Evolutionary conservation across 1,284 basidiomycete genomes (phyloP), one percentile per base, ranked within the genome.

Genomic region (Rhodotorula sp.): DNA sequence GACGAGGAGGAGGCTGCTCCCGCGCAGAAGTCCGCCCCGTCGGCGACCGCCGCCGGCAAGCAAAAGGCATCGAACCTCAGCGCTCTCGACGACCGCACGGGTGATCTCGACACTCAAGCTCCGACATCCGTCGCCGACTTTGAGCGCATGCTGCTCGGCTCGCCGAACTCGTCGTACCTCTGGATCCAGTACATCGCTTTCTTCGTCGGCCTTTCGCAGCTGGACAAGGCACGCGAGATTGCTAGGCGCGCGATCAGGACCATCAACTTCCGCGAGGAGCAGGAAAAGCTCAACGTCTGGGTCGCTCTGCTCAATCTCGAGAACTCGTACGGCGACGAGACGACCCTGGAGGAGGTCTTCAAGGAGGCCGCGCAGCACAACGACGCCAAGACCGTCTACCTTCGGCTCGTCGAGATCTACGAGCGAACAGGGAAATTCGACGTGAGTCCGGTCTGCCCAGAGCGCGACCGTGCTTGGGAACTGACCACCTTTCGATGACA

Each of bases 161-260:
- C 95, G 0, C 97, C 97, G 6, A 94, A 97, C 81, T 97, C 93
- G 20, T 99, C 97, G 0, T 97, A 90, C 83, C 86, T 99, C 56
- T 99, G 97, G 97, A 91, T 99, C 73, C 96, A 97, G 81, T 99
- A 96, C 82, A 98, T 99, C 93, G 96, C 95, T 8, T 97, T 98
- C 87, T 92, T 96, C 76, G 85, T 99, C 7, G 93, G 95, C 77
- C 87, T 99, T 21, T 93, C 94, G 58, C 96, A 99, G 82, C 86
- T 98, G 58, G 93, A 95, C 78, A 94, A 94, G 82, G 97, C 96
- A 21, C 88, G 95, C 51, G 88, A 90, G 79, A 90, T 95, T 62
- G 96, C 89, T 23, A 86, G 87, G 65, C 88, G 93, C 46, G 97
- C 95, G 6, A 84, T 97, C 72, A 85, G 89, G 79, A 90, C 90